phyloP scores from a whole-genome alignment of 805 yeast genomes.

The Hanseniaspora clermontiae region DNA sequence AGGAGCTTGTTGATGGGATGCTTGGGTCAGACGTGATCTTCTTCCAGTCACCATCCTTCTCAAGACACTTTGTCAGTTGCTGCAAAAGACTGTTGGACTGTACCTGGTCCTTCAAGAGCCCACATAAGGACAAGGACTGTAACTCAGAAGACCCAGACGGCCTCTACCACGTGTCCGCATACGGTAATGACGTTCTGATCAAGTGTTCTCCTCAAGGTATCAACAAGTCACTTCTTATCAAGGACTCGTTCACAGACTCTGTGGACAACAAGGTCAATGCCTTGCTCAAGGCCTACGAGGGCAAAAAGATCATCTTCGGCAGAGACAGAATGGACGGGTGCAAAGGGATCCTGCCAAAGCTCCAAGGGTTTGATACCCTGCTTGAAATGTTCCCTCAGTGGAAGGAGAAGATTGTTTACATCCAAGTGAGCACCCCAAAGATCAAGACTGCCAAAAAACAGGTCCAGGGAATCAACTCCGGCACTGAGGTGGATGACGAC shows the following conservation, averaged over 20 bases:
- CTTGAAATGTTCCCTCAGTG: conserved; percentile 86
- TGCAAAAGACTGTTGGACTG: conserved; percentile 80
- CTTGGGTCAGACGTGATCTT: conserved; percentile 78
- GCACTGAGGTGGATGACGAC: conserved; percentile 14
- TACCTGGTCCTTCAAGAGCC: conserved; percentile 35
- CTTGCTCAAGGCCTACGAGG: conserved; percentile 48
- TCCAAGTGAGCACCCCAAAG: conserved; percentile 77
- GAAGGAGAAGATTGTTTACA: conserved; percentile 72
- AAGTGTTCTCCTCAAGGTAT: conserved; percentile 82
- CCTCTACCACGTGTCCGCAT: conserved; percentile 39
- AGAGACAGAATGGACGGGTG: conserved; percentile 86
- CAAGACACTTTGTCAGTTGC: conserved; percentile 81
- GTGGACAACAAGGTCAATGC: conserved; percentile 54
- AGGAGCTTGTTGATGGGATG: conserved; percentile 76
- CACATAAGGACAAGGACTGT: conserved; percentile 22
- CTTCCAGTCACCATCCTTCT: conserved; percentile 75
- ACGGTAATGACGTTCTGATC: conserved; percentile 65
- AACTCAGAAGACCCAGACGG: conserved; percentile 33
- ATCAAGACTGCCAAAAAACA: conserved; percentile 7
- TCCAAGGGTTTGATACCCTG: conserved; percentile 81
- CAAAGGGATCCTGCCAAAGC: conserved; percentile 84
- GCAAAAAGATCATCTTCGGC: conserved; percentile 74
- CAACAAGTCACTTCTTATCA: conserved; percentile 55
- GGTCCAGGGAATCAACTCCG: conserved; percentile 35
- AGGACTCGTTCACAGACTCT: conserved; percentile 36